phyloP scores from a whole-genome alignment of 73 alveolate genomes.

The Halteria grandinella region DNA sequence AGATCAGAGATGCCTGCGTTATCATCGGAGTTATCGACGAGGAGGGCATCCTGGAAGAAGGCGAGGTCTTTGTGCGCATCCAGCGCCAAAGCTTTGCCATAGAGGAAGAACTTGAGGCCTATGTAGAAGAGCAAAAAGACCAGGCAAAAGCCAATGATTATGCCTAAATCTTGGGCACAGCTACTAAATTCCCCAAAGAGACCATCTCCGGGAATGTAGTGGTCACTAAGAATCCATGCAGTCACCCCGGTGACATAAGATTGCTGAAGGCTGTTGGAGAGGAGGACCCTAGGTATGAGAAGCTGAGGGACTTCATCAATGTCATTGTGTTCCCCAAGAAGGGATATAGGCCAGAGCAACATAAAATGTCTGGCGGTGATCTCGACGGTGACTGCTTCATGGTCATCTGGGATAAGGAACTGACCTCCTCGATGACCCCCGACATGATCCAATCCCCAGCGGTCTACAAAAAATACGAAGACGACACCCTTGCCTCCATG shows the following conservation, averaged over 20 bases:
- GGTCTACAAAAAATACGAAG: not conserved
- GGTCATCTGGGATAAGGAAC: slow-evolving; percentile 78
- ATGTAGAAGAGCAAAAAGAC: slow-evolving; percentile 17
- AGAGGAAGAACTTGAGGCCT: too few relatives aligned
- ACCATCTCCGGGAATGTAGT: slow-evolving; percentile 88
- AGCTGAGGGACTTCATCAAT: slow-evolving; percentile 77
- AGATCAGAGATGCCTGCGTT: slow-evolving; percentile 64
- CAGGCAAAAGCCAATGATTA: slow-evolving; percentile 14
- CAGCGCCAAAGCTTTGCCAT: slow-evolving; percentile 61
- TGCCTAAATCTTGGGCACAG: not conserved
- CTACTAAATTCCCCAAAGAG: not conserved
- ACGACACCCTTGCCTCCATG: not conserved
- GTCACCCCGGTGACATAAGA: slow-evolving; percentile 98
- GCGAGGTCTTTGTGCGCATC: slow-evolving; percentile 86
- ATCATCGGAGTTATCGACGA: slow-evolving; percentile 96
- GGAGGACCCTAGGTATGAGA: slow-evolving; percentile 55
- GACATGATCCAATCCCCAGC: not conserved
- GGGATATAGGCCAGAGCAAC: slow-evolving; percentile 88
- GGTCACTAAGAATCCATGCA: slow-evolving; percentile 95
- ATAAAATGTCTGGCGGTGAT: slow-evolving; percentile 92
- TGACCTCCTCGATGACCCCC: slow-evolving; percentile 29
- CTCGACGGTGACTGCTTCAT: slow-evolving; percentile 83
- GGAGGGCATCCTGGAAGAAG: slow-evolving; percentile 80
- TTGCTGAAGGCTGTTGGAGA: slow-evolving; percentile 83
- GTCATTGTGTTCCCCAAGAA: slow-evolving; percentile 89